Conservation (phyloP, 805 yeast genomes). For the Debaryomyces tyrocola region DNA sequence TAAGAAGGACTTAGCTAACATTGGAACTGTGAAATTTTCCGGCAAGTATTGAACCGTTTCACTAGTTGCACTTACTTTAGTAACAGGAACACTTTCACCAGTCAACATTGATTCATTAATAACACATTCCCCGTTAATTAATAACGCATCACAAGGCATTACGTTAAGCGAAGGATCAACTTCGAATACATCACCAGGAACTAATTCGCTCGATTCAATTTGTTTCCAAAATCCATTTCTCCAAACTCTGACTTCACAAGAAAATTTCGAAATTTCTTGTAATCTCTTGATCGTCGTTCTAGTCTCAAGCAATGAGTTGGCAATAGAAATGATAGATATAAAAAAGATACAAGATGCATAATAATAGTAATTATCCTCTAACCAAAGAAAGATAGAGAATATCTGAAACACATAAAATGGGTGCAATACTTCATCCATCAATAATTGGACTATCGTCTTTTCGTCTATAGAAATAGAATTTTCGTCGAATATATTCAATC, state of each 20-base stretch:
- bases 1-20: conserved; percentile 71
- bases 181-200: conserved; percentile 96
- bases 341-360: conserved; percentile 90
- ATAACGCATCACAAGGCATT: conserved; percentile 87
- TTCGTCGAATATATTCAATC: conserved; percentile 72
- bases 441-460: conserved; percentile 61
- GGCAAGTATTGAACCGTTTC: conserved; percentile 60
- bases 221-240: conserved; percentile 93
- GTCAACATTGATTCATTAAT: conserved; percentile 98
- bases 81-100: conserved; percentile 97
- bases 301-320: conserved; percentile 84
- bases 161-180: conserved; percentile 74
- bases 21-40: conserved; percentile 61
- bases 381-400: conserved; percentile 89
- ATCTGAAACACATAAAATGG: conserved; percentile 96
- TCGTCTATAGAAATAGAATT: conserved; percentile 77
- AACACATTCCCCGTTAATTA: conserved; percentile 89
- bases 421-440: conserved; percentile 86
- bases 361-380: conserved; percentile 87
- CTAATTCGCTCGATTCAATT: conserved; percentile 70
- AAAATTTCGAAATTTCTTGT: conserved; percentile 68
- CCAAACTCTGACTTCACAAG: conserved; percentile 84
- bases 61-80: conserved; percentile 67
- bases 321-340: conserved; percentile 78
- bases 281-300: conserved; percentile 69